phyloP scores from a whole-genome alignment of 192 early-diverging fungal genomes.

The Coemansia nantahalensis region DNA sequence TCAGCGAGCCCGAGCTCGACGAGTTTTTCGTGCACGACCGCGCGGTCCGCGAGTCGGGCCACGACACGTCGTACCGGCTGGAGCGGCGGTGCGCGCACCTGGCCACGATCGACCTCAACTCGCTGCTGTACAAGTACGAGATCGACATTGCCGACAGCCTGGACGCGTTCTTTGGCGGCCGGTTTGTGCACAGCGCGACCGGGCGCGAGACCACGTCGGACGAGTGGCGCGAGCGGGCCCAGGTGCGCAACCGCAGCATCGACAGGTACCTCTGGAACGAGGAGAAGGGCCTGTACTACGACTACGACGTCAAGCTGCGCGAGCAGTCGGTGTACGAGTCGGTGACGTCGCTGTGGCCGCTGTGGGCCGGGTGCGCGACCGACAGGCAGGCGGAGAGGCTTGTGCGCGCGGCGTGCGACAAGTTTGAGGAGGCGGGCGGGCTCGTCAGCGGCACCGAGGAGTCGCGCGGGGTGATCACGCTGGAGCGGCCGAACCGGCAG shows the following conservation, averaged over 20 bases:
- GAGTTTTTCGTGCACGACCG: slow-evolving; percentile 97
- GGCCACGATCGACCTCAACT: slow-evolving; percentile 92
- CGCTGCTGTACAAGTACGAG: slow-evolving; percentile 95
- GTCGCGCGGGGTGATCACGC: slow-evolving; percentile 76
- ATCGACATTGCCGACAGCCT: slow-evolving; percentile 81
- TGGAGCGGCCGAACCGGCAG: slow-evolving; percentile 89
- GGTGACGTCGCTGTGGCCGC: slow-evolving; percentile 84
- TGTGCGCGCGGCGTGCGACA: slow-evolving; percentile 61
- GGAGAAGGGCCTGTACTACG: slow-evolving; percentile 75
- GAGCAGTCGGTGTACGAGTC: slow-evolving; percentile 79
- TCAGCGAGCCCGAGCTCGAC: slow-evolving; percentile 83
- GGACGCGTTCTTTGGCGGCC: slow-evolving; percentile 57
- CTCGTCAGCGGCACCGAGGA: slow-evolving; percentile 90
- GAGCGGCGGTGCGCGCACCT: slow-evolving; percentile 88
- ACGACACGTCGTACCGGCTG: slow-evolving; percentile 94
- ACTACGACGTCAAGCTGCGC: slow-evolving; percentile 76
- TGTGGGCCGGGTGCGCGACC: slow-evolving; percentile 87
- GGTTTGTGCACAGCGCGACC: slow-evolving; percentile 41
- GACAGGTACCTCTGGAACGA: slow-evolving; percentile 87
- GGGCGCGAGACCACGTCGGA: slow-evolving; percentile 46
- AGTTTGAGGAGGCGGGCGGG: slow-evolving; percentile 91
- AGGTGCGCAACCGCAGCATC: slow-evolving; percentile 60
- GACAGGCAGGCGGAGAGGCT: slow-evolving; percentile 74
- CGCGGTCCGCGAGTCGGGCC: slow-evolving; percentile 94
- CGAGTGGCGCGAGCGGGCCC: slow-evolving; percentile 66